Conservation (phyloP, 2,329 filamentous ascomycete species). For the Xylariaceae sp. region DNA sequence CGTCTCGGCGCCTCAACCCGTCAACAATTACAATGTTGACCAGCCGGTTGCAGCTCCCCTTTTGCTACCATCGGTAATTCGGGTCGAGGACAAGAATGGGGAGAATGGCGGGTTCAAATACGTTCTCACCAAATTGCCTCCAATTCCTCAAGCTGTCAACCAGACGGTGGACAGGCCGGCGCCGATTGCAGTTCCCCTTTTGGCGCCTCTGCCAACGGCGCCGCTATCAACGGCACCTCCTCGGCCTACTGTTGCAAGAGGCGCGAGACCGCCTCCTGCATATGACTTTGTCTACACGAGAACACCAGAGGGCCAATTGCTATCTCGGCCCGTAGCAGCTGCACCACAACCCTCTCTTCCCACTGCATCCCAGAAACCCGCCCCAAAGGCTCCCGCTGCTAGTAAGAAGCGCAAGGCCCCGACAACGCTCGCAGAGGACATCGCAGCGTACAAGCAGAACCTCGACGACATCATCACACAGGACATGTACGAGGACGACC, state of each 20-base stretch:
- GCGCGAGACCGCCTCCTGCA: no score
- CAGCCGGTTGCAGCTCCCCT: not conserved
- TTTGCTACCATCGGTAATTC: not conserved
- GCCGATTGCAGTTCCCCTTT: no score
- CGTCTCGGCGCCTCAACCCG: not conserved
- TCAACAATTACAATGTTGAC: not conserved
- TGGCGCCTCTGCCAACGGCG: no score
- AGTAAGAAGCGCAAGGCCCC: slow-evolving; percentile 28
- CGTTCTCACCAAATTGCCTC: no score
- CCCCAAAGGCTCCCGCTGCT: not conserved
- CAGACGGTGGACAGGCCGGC: no score
- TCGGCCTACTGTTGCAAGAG: not conserved
- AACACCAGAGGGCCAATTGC: no score
- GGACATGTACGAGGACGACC: slow-evolving; percentile 10
- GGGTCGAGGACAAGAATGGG: no score
- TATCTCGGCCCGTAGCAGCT: no score
- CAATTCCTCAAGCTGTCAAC: no score
- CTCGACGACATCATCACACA: slow-evolving; percentile 19
- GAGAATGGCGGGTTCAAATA: no score
- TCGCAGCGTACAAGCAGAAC: slow-evolving; percentile 27
- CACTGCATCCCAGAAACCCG: not conserved
- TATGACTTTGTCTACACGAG: no score
- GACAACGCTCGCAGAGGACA: slow-evolving; percentile 25
- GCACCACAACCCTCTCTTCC: not conserved
- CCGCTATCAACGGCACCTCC: not conserved